Conservation (phyloP, 352 stramenopile genomes). For the Globisporangium polare region DNA sequence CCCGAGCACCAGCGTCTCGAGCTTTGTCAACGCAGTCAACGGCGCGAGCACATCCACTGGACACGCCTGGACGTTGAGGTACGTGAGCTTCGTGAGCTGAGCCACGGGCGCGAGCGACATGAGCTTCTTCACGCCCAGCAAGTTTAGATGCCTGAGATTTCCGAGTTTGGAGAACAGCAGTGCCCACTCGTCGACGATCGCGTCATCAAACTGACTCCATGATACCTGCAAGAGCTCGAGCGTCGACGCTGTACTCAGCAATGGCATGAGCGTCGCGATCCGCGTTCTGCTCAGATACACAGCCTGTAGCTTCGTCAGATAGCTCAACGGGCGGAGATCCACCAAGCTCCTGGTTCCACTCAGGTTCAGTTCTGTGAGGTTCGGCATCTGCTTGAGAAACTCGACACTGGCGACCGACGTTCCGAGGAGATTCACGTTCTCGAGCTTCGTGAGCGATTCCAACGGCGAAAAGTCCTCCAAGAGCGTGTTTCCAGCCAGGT, state of each 20-base stretch:
- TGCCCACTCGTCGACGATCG: not conserved
- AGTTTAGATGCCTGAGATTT: not conserved
- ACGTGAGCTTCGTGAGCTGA: conserved; percentile 5
- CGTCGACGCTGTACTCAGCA: not conserved
- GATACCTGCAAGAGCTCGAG: not conserved
- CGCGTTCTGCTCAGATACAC: conserved; percentile 2
- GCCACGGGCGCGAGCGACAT: not conserved
- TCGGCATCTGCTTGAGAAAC: not conserved
- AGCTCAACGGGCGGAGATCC: conserved; percentile 4
- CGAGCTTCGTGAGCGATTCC: not conserved
- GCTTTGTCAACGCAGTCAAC: not conserved
- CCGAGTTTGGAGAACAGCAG: not conserved
- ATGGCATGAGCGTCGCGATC: not conserved
- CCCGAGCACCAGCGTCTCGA: conserved; percentile 2
- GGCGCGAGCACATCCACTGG: not conserved
- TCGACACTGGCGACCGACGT: not conserved
- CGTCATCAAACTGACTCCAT: conserved; percentile 1
- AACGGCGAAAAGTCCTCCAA: not conserved
- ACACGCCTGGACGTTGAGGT: conserved; percentile 3
- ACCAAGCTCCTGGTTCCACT: not conserved
- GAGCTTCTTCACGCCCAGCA: conserved; percentile 1
- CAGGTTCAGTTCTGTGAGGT: not conserved
- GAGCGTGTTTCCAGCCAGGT: not conserved
- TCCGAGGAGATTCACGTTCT: not conserved
- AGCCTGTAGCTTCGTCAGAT: not conserved